phyloP scores from a whole-genome alignment of 495 filamentous ascomycete genomes.

The Diplogelasinospora grovesii region DNA sequence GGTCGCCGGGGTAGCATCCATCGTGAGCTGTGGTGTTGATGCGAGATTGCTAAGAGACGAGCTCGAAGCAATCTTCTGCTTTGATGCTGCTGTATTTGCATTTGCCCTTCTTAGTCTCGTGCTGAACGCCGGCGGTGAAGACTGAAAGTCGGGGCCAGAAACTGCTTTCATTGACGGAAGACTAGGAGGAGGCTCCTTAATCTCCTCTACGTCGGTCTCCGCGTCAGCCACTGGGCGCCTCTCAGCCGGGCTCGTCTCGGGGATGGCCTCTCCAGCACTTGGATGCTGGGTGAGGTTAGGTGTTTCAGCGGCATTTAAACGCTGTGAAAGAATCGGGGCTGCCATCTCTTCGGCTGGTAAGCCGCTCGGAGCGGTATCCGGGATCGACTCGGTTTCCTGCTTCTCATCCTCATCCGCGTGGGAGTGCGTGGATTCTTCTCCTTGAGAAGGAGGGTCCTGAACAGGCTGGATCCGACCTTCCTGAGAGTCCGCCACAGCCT shows the following conservation, averaged over 20 bases:
- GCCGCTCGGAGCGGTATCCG: slow-evolving; percentile 4
- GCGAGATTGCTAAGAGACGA: slow-evolving; percentile 30
- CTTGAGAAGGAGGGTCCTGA: not conserved
- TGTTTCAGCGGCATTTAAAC: not conserved
- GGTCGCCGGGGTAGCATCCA: slow-evolving; percentile 21
- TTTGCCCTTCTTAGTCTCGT: slow-evolving; percentile 15
- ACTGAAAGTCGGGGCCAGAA: slow-evolving; percentile 12
- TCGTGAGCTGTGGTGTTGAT: slow-evolving; percentile 28
- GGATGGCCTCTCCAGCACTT: slow-evolving; percentile 20
- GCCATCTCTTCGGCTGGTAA: slow-evolving; percentile 9
- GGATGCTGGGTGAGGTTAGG: not conserved
- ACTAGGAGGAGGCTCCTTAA: not conserved
- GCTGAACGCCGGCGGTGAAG: slow-evolving; percentile 24
- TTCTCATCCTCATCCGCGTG: slow-evolving; percentile 11
- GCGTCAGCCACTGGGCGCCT: not conserved
- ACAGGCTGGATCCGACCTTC: slow-evolving; percentile 8
- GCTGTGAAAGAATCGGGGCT: not conserved
- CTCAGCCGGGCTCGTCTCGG: slow-evolving; percentile 33
- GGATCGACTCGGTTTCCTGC: slow-evolving; percentile 3
- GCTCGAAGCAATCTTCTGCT: slow-evolving; percentile 10
- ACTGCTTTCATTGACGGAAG: not conserved
- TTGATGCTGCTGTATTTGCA: slow-evolving; percentile 1
- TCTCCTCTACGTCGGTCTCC: too few species aligned
- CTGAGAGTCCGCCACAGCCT: slow-evolving; percentile 30
- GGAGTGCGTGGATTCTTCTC: slow-evolving; percentile 19